phyloP scores from a whole-genome alignment of 148 eudicot species.

The Arbutus unedo region DNA sequence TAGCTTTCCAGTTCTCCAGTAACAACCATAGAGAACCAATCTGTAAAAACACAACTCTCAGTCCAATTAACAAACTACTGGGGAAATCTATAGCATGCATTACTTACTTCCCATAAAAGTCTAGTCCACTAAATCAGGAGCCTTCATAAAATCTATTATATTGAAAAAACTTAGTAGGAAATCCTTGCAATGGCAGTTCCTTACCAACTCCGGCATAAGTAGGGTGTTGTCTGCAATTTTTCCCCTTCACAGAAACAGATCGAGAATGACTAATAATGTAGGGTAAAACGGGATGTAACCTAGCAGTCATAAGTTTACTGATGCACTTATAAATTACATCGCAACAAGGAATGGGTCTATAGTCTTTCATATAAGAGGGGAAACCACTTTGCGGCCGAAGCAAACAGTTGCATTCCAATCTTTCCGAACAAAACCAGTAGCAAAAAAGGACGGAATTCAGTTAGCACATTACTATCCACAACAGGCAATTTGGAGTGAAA shows the following conservation, averaged over 20 bases:
- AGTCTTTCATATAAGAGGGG: not conserved
- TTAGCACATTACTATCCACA: not conserved
- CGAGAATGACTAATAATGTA: not conserved
- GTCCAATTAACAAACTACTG: not conserved
- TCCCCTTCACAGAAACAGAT: not conserved
- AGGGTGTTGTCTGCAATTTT: not conserved
- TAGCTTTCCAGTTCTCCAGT: not conserved
- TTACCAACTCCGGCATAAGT: not conserved
- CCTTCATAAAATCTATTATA: not conserved
- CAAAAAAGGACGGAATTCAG: not conserved
- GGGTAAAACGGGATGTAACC: no score
- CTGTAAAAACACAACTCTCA: not conserved
- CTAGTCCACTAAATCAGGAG: not conserved
- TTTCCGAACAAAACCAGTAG: not conserved
- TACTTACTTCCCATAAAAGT: not conserved
- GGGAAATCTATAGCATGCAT: not conserved
- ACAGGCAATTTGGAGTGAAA: not conserved
- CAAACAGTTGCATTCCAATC: not conserved
- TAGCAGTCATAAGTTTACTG: not conserved
- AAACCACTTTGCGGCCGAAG: not conserved
- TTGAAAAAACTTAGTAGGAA: not conserved
- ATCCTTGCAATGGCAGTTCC: not conserved
- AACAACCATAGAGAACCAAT: constrained; percentile 4
- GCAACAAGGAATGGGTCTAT: not conserved
- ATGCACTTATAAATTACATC: not conserved